phyloP scores from a whole-genome alignment of 2,329 filamentous ascomycete species.

The Parastagonospora avenae region DNA sequence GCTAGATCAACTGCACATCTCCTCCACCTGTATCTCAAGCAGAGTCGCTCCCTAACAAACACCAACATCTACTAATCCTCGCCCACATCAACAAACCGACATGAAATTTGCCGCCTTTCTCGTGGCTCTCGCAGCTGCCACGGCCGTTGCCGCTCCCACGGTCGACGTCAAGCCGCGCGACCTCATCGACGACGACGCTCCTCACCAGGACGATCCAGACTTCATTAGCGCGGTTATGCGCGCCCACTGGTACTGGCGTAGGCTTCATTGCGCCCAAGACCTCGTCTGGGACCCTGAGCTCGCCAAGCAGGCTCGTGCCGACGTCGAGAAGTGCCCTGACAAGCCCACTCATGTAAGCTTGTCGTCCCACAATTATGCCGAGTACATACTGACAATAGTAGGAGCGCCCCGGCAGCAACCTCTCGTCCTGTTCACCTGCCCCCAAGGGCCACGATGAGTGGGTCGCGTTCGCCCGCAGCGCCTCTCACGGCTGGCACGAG shows the following conservation, averaged over 20 bases:
- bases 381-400: slow-evolving; percentile 15
- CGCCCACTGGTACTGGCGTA: slow-evolving; percentile 45
- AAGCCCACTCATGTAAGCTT: slow-evolving; percentile 34
- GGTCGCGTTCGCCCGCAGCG: slow-evolving; percentile 35
- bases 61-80: slow-evolving; percentile 4
- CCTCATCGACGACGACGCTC: slow-evolving; percentile 25
- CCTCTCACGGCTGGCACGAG: slow-evolving; percentile 44
- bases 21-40: not conserved
- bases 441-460: slow-evolving; percentile 31
- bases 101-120: slow-evolving; percentile 36
- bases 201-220: slow-evolving; percentile 31
- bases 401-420: slow-evolving; percentile 42
- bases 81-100: slow-evolving; percentile 3
- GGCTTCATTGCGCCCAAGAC: slow-evolving; percentile 43
- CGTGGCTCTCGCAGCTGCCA: slow-evolving; percentile 25
- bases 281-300: slow-evolving; percentile 38
- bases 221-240: slow-evolving; percentile 42
- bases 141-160: slow-evolving; percentile 28
- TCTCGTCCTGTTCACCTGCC: slow-evolving; percentile 32
- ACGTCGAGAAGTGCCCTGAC: slow-evolving; percentile 31
- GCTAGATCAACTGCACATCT: slow-evolving; percentile 17
- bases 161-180: slow-evolving; percentile 17
- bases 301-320: slow-evolving; percentile 30
- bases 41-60: slow-evolving; percentile 11
- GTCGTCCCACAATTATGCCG: too few relatives aligned